Base-by-base conservation (phyloP, 441 rosid genomes). In the Populus hybrid region DNA sequence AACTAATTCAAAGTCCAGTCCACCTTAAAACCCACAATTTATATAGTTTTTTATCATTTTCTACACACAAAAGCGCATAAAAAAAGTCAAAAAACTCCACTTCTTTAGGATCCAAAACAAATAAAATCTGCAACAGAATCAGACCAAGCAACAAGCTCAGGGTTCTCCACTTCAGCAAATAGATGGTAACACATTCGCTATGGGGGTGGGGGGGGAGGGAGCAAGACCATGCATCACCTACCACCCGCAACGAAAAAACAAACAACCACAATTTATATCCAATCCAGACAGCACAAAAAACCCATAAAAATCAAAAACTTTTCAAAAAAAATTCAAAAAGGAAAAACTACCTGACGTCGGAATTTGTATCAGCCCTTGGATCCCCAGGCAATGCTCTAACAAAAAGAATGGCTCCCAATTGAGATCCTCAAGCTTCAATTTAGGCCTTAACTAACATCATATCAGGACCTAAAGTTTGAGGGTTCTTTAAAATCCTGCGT, bases 71-170 rank as follows among this genome's bases (percentile, higher is more conserved):
- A n/a, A n/a, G n/a, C n/a, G n/a, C n/a, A n/a, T n/a, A 72, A 42
- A 6, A 61, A 71, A 69, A 11, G 5, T 3, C 11, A n/a, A 30
- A 9, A 61, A 23, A 84, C 97, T 90, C n/a, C 86, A 96, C 99
- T n/a, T 96, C 99, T 84, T 92, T 88, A 73, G 85, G 86, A 84
- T 94, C 97, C 91, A 96, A 84, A 66, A 91, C 97, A 79, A 96
- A 90, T 74, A n/a, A 88, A 78, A 76, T 87, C 87, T 3, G 97
- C 96, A 61, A 92, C 98, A 53, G 97, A 91, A 14, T 89, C 93
- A 46, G 99, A 96, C 99, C 98, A 92, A 1, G 93, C 96, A 81
- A 96, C 97, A 63, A 96, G 92, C 84, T 91, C 89, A 69, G 98
- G 98, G 86, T 91, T 86, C 76, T 96, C 98, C 24, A 91, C 94